Base-by-base conservation (phyloP, 768 basidiomycete species). In the Russula lepida region DNA sequence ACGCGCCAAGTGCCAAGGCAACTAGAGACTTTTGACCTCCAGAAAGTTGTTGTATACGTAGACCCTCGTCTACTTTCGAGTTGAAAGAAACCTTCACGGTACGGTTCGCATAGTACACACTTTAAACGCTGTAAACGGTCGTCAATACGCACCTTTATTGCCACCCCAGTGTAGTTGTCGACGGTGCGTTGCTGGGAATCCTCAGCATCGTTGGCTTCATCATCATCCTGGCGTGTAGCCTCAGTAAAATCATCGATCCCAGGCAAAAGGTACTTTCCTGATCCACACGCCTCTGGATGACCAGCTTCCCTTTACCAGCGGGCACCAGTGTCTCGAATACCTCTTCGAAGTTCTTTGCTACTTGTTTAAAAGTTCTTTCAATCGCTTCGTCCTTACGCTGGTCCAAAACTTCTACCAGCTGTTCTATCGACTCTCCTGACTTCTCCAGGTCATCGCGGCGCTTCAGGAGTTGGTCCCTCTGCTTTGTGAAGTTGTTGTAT, bases 301-400 rank as follows among this genome's bases (percentile, higher is more conserved):
- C 92, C 63, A 99, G 73, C 46, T 89, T 74, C 0, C 97, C 97
- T 44, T 89, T 80, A 19, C 97, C 97, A 53, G 90, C 92, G 21
- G 97, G 95, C 0, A 99, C 97, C 21, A 99, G 79, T 71, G 85
- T 90, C 75, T 94, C 94, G 71, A 99, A 98, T 19, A 98, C 94
- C 62, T 98, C 92, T 70, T 91, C 92, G 71, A 99, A 99, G 73
- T 97, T 95, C 64, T 84, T 92, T 25, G 93, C 93, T 2, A 98
- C 97, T 71, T 98, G 93, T 74, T 95, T 95, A 75, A 99, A 99
- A 9, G 95, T 98, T 50, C 95, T 79, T 73, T 98, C 95, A 65
- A 99, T 98, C 6, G 97, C 97, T 71, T 98, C 97, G 68, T 99
- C 97, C 72, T 99, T 99, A 56, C 95, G 81, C 70, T 95, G 92